Evolutionary conservation across 768 basidiomycete genomes (phyloP).

Genomic region (Holtermannia corniformis): DNA sequence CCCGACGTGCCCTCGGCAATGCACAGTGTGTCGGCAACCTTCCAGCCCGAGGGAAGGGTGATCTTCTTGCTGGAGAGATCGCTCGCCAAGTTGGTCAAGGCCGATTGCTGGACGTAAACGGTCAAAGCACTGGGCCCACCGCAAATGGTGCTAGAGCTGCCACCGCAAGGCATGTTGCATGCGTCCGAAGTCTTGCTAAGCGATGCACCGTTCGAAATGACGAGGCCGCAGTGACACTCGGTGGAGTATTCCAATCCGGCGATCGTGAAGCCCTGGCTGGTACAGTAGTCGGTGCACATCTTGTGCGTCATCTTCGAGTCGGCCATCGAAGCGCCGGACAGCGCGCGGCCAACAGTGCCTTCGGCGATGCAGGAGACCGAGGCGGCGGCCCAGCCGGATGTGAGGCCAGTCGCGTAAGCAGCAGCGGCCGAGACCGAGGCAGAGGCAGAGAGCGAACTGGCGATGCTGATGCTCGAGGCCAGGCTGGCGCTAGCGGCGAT

Average conservation of each 20-base stretch:
- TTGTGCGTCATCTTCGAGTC: conserved; percentile 30
- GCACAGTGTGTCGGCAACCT: conserved; percentile 8
- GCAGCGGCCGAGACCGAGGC: conserved; percentile 9
- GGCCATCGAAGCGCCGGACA: conserved; percentile 10
- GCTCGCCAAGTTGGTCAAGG: neutral
- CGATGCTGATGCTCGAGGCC: neutral
- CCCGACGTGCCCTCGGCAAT: conserved; percentile 4
- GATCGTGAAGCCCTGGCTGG: conserved; percentile 28
- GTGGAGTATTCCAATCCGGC: conserved; percentile 40
- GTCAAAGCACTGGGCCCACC: conserved; percentile 13
- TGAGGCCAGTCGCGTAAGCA: conserved; percentile 7
- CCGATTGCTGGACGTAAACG: conserved; percentile 7
- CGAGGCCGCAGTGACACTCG: conserved; percentile 46
- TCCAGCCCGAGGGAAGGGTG: conserved; percentile 6
- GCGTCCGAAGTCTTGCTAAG: conserved; percentile 5
- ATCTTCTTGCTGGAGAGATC: conserved; percentile 6
- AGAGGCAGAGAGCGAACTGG: conserved; percentile 3
- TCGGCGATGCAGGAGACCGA: conserved; percentile 18
- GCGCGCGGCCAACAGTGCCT: conserved; percentile 17
- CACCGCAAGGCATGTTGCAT: conserved; percentile 17
- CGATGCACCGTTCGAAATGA: conserved; percentile 48
- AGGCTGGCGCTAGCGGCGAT: too few relatives aligned
- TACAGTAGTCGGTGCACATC: conserved; percentile 37
- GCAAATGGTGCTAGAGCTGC: conserved; percentile 7
- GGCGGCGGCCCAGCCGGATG: conserved; percentile 14